Percentiles rank a stretch among this genome's conserved stretches.
Evolutionary conservation across 768 basidiomycete genomes (phyloP).

Genomic region (Phlebiopsis gigantea): DNA sequence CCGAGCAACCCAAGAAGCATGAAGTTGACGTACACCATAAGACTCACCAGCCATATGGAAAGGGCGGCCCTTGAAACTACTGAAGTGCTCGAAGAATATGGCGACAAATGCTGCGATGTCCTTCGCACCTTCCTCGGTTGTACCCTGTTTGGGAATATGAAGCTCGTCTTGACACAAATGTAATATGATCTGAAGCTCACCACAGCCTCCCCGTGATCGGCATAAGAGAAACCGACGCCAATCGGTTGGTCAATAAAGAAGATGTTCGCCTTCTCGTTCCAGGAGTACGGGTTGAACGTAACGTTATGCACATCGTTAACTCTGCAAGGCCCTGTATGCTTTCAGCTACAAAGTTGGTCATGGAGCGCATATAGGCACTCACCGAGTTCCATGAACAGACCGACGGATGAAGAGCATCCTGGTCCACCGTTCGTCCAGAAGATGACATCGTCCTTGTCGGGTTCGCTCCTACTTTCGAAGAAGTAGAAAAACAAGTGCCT

Average conservation of each 20-base stretch:
- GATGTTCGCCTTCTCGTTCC: constrained; percentile 63
- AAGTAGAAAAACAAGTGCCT: constrained; percentile 44
- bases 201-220: constrained; percentile 52
- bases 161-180: too few species aligned
- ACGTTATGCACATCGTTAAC: constrained; percentile 48
- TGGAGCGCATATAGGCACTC: constrained; percentile 25
- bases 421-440: constrained; percentile 35
- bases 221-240: constrained; percentile 30
- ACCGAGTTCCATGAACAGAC: constrained; percentile 49
- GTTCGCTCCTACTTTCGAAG: constrained; percentile 39
- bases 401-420: constrained; percentile 25
- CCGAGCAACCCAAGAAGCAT: background rate
- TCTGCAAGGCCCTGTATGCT: constrained; percentile 61
- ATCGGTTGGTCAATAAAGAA: constrained; percentile 37
- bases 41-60: constrained; percentile 40
- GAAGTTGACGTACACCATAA: constrained; percentile 37
- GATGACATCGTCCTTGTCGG: constrained; percentile 27
- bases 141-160: constrained; percentile 31
- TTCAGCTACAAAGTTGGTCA: background rate
- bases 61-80: constrained; percentile 55
- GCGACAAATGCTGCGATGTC: constrained; percentile 65
- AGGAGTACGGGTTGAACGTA: constrained; percentile 49
- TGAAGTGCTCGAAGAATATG: constrained; percentile 69
- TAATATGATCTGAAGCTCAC: constrained; percentile 26
- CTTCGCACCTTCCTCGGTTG: constrained; percentile 58